Conservation (phyloP, 495 filamentous ascomycete species). For the Schizothecium vesticola region DNA sequence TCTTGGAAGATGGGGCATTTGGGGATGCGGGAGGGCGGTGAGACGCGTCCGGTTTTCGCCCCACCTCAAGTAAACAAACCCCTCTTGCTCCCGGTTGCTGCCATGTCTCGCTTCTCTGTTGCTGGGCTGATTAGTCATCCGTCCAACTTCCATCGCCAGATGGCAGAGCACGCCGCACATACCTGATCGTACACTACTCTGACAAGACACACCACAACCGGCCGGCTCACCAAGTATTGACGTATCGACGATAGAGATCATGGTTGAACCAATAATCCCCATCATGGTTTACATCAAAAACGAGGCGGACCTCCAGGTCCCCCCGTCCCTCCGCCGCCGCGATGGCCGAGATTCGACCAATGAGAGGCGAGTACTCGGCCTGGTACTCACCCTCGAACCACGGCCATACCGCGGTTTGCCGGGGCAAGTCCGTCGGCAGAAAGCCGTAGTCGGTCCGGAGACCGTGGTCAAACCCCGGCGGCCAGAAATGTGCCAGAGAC, state of each 20-base stretch:
- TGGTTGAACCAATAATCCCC: neutral
- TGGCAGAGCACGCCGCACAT: neutral
- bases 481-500: neutral
- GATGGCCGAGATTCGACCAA: neutral
- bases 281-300: neutral
- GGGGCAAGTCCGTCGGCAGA: neutral
- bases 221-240: neutral
- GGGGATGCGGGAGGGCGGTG: neutral
- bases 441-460: neutral
- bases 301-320: neutral
- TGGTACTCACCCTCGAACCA: neutral
- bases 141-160: neutral
- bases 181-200: neutral
- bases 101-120: neutral
- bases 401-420: neutral
- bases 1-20: neutral
- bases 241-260: neutral
- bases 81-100: neutral
- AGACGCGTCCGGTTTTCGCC: neutral
- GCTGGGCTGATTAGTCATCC: neutral
- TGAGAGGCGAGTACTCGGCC: neutral
- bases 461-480: neutral
- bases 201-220: neutral
- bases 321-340: neutral
- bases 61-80: neutral